Evolutionary conservation across 306 rosid genomes (phyloP), one percentile per base, ranked within the genome.

Genomic region (Fagus crenata): DNA sequence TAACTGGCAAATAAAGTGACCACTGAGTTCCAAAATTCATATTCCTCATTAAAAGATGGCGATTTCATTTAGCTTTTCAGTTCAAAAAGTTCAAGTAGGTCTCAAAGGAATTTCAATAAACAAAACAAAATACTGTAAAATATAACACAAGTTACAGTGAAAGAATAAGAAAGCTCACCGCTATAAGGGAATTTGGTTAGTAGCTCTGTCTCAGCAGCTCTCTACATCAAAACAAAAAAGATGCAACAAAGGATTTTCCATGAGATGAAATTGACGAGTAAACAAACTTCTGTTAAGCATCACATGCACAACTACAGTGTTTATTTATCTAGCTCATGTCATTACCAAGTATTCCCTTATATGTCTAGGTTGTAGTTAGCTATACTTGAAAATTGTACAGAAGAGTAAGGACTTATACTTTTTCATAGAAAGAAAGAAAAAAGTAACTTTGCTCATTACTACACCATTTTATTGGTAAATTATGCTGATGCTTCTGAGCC

Each of bases 151-250:
- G 46, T 78, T 46, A 51, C 33, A 51, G 42, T 75, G 81, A 75
- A 67, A 28, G 58, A 75, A 46, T 33, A 17, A 65, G 59, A 84
- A 79, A 73, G 6, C 80, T 78, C 80, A 92, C 99, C 99, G 76
- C 97, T 96, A 49, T 90, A 95, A 36, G 96, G 96, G 73, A 81
- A 90, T 81, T 83, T 89, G 70, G 89, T 85, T 63, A 89, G 84
- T 42, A 92, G 77, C 85, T 95, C 97, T 28, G 96, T 85, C 83
- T 95, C 98, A 33, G 98, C 89, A 53, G 99, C 99, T 86, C 90
- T 93, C 97, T 95, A 64, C 80, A 82, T 65, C 70, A 79, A 58
- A 83, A 51, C 81, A 56, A 70, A 78, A 56, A 83, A 56, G 73
- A 80, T 43, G 74, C 39, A 32, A 64, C 15, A 49, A 71, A 73